A percentile compares a stretch with the other conserved stretches of the same genome.
Evolutionary conservation across 257 asterid species (phyloP).

Genomic region (Lycium ferocissimum): DNA sequence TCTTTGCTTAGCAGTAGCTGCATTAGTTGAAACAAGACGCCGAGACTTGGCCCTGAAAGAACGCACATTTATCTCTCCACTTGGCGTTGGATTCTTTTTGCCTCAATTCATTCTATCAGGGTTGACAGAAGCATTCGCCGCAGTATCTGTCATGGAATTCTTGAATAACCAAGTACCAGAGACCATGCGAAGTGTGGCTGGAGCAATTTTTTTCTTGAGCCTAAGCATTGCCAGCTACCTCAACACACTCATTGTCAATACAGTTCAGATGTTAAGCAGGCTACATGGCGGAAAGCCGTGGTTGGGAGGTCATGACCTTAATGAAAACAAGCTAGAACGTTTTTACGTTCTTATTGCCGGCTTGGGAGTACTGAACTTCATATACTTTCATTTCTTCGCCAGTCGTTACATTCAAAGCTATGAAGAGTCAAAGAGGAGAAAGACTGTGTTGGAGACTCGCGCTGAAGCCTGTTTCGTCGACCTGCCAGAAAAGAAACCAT

Average conservation of each 20-base stretch:
- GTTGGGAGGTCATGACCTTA: slow-evolving; percentile 75
- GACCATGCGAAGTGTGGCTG: slow-evolving; percentile 74
- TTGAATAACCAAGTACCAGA: slow-evolving; percentile 63
- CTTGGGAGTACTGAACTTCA: slow-evolving; percentile 52
- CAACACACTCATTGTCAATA: slow-evolving; percentile 61
- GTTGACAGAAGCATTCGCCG: slow-evolving; percentile 70
- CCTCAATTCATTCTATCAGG: slow-evolving; percentile 78
- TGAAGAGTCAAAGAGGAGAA: slow-evolving; percentile 29
- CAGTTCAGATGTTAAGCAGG: slow-evolving; percentile 43
- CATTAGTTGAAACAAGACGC: slow-evolving; percentile 54
- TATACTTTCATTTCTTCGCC: slow-evolving; percentile 61
- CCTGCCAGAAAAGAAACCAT: slow-evolving; percentile 30
- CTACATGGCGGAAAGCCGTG: slow-evolving; percentile 49
- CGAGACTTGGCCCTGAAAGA: slow-evolving; percentile 46
- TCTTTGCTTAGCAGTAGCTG: slow-evolving; percentile 68
- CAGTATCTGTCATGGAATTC: slow-evolving; percentile 70
- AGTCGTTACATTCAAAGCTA: slow-evolving; percentile 45
- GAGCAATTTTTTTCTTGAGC: slow-evolving; percentile 66
- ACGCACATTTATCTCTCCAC: slow-evolving; percentile 54
- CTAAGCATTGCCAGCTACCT: slow-evolving; percentile 62
- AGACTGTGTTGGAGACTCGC: slow-evolving; percentile 24
- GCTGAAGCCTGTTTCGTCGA: slow-evolving; percentile 7
- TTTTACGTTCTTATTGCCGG: slow-evolving; percentile 63
- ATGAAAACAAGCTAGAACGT: slow-evolving; percentile 63
- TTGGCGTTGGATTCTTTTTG: slow-evolving; percentile 50